phyloP scores from a whole-genome alignment of 495 filamentous ascomycete genomes.

The Durotheca rogersii region DNA sequence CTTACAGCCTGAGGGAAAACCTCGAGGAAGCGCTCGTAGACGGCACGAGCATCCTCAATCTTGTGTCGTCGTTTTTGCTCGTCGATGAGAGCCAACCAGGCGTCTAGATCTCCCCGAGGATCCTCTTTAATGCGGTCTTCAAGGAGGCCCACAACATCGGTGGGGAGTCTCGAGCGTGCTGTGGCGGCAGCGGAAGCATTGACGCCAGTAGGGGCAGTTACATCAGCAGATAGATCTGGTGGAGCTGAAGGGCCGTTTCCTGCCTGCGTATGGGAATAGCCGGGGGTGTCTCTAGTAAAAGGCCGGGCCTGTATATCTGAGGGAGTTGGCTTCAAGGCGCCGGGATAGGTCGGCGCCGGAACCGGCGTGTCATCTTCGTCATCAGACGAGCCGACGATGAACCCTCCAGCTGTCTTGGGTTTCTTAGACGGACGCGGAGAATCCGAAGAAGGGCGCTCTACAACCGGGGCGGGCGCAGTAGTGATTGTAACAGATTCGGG shows the following conservation, averaged over 20 bases:
- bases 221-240: slow-evolving; percentile 12
- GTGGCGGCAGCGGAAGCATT: background rate
- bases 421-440: slow-evolving; percentile 48
- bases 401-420: slow-evolving; percentile 74
- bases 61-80: slow-evolving; percentile 82
- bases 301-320: slow-evolving; percentile 9
- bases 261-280: slow-evolving; percentile 29
- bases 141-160: slow-evolving; percentile 78
- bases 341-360: slow-evolving; percentile 4
- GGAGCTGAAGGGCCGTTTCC: slow-evolving; percentile 21
- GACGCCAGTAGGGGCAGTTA: slow-evolving; percentile 15
- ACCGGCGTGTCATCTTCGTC: slow-evolving; percentile 48
- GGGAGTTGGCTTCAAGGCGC: slow-evolving; percentile 21
- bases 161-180: slow-evolving; percentile 51
- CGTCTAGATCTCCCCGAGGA: slow-evolving; percentile 83
- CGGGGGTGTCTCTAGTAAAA: slow-evolving; percentile 26
- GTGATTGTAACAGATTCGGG: slow-evolving; percentile 49
- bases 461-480: slow-evolving; percentile 32
- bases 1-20: slow-evolving; percentile 90
- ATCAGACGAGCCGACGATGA: slow-evolving; percentile 74
- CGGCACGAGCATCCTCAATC: slow-evolving; percentile 73
- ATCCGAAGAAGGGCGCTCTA: slow-evolving; percentile 33
- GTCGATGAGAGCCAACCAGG: slow-evolving; percentile 82
- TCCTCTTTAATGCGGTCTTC: slow-evolving; percentile 91
- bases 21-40: slow-evolving; percentile 82